A percentile compares a stretch with the other conserved stretches of the same genome.
phyloP scores from a whole-genome alignment of 768 basidiomycete species.

The Leccinum imitatum region DNA sequence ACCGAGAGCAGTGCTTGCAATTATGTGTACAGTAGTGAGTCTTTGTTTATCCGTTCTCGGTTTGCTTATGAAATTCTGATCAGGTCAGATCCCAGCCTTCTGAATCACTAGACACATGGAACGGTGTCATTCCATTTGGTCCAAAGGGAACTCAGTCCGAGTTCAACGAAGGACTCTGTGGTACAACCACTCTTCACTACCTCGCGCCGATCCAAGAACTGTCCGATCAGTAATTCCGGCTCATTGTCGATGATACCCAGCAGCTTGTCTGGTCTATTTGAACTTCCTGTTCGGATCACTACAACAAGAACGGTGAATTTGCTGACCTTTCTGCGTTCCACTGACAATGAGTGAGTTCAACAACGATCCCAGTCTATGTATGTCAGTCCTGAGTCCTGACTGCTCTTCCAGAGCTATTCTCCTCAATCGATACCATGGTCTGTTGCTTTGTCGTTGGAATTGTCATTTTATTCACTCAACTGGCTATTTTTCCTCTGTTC shows the following conservation, averaged over 20 bases:
- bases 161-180: constrained; percentile 14
- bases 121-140: neutral
- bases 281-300: neutral
- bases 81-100: neutral
- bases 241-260: too few species aligned
- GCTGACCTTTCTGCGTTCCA: neutral
- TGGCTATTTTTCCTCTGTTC: too few species aligned
- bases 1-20: too few species aligned
- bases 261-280: too few species aligned
- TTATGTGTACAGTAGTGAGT: too few species aligned
- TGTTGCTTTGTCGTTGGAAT: too few species aligned
- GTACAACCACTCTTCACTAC: constrained; percentile 3
- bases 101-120: constrained; percentile 9
- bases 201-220: constrained; percentile 8
- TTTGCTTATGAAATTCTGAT: neutral
- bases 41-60: too few species aligned
- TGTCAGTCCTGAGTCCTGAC: too few species aligned
- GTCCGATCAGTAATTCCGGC: constrained; percentile 2
- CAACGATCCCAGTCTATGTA: neutral
- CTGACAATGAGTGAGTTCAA: neutral
- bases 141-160: constrained; percentile 8
- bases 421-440: too few species aligned
- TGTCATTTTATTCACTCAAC: too few species aligned
- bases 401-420: too few species aligned
- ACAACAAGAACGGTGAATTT: neutral